Evolutionary conservation across 805 yeast species (phyloP), one percentile per base, ranked within the genome.

Genomic region (Yarrowia sp.): DNA sequence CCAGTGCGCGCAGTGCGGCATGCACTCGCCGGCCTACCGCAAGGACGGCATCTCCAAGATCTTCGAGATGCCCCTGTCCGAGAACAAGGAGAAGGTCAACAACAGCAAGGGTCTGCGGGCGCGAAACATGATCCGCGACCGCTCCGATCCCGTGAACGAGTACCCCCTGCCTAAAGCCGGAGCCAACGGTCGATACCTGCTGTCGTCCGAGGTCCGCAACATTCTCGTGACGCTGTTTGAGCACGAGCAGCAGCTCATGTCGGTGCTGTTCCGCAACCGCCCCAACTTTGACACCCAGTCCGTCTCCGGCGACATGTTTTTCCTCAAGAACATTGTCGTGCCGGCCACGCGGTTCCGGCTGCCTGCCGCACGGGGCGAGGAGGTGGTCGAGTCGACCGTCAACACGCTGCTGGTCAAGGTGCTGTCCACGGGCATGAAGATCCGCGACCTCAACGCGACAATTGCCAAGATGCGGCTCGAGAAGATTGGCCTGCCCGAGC

Each of bases 311-410:
- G 97, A 93, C 70, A 81, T 90, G 80, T 94, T 96, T 74, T 96
- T 94, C 78, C 81, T 90, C 68, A 92, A 90, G 67, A 85, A 90
- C 4, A 77, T 94, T 63, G 86, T 91, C 39, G 98, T 96, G 38
- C 99, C 99, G 35, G 92, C 99, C 56, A 96, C 98, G 1, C 82
- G 98, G 74, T 94, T 94, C 80, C 84, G 99, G 74, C 81, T 92
- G 67, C 99, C 99, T n/a, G 87, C 96, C 14, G 92, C 92, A 74
- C 79, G 94, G 63, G 99, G 99, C 62, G 99, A 94, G 62, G 97
- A 90, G 73, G 83, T 93, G 64, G 98, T 94, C 74, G 97, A 94
- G 76, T 92, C 90, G 73, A 78, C 94, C 51, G 96, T 91, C 77
- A 96, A 94, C 74, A 97, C 92, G 76, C 79, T 92, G 63, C 78